Evolutionary conservation across 208 protist species (phyloP), one percentile per base, ranked within the genome.

Genomic region (Angomonas ambiguus): DNA sequence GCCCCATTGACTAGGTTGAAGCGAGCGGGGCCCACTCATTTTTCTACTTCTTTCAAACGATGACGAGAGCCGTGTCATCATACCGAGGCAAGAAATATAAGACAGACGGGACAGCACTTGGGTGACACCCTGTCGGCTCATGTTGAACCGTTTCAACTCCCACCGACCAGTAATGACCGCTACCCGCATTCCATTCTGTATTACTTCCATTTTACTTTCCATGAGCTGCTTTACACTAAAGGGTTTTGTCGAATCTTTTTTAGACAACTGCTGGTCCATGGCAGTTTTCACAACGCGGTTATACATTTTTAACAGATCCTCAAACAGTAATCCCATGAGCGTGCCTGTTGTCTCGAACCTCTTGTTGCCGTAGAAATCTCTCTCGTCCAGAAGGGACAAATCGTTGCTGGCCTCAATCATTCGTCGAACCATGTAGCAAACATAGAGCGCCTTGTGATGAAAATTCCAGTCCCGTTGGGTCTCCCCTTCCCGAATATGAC

Each of bases 331-430:
- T 4, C 93, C 92, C 69, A 99, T 88, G n/a, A 99, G 83, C 49
- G 97, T 93, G 6, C 99, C 99, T 0, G 98, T 97, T 27, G 97
- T 92, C 72, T 98, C 94, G 24, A 99, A 93, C 18, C 98, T 85
- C 77, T 99, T 99, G 82, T 99, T 99, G 51, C 98, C 98, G 80
- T 99, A 99, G 80, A 99, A 99, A 76, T 99, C 99, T 42, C 97
- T 94, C 72, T 99, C 98, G 72, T 99, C 98, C 0, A 99, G 74
- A 1, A 92, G 76, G 0, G 77, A 78, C 4, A 80, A 48, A 69
- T 99, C 97, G 24, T 85, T 69, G 67, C 78, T 86, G 0, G 97
- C 97, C 45, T 97, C 79, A 56, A 99, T 96, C 72, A 99, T 98
- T 24, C 97, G 81, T 13, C 98, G 83, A 2, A 99, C 83, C 98